These are phyloP conservation scores for Entoloma clypeatum DNA, from an alignment of 1,284 basidiomycete genomes.

Conservation along the genomic window DNA sequence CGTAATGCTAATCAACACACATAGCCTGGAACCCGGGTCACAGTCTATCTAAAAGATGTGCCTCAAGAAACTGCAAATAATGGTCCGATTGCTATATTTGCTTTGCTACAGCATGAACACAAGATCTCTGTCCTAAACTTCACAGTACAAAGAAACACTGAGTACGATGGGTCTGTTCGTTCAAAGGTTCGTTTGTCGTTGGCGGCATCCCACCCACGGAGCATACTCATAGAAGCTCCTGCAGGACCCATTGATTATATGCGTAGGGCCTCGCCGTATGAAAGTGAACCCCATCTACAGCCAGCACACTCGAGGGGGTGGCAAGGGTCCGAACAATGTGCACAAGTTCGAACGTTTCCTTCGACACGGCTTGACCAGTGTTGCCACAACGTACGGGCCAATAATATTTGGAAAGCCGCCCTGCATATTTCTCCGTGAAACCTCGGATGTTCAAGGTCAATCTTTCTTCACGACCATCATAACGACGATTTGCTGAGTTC, in stretches of 20 bases:
- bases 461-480: conserved; percentile 8
- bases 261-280: conserved; percentile 85
- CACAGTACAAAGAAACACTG: conserved; percentile 92
- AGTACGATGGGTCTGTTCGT: conserved; percentile 83
- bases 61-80: conserved; percentile 49
- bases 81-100: conserved; percentile 73
- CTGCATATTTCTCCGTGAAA: conserved; percentile 71
- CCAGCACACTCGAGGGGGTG: conserved; percentile 87
- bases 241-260: conserved; percentile 86
- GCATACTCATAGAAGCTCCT: conserved; percentile 2
- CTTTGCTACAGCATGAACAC: conserved; percentile 92
- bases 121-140: conserved; percentile 95
- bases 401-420: conserved; percentile 86
- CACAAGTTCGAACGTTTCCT: conserved; percentile 98
- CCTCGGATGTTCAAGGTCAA: conserved; percentile 59
- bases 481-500: conserved; percentile 3
- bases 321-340: conserved; percentile 91
- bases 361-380: conserved; percentile 74
- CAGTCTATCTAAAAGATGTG: conserved; percentile 69
- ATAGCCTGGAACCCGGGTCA: conserved; percentile 79
- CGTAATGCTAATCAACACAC: conserved; percentile 10
- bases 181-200: conserved; percentile 70
- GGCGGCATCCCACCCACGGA: not conserved
- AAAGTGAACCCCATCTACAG: conserved; percentile 87
- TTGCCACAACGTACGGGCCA: conserved; percentile 88